Evolutionary conservation across 306 rosid species (phyloP).

Genomic region (Gastrolobium bilobum): DNA sequence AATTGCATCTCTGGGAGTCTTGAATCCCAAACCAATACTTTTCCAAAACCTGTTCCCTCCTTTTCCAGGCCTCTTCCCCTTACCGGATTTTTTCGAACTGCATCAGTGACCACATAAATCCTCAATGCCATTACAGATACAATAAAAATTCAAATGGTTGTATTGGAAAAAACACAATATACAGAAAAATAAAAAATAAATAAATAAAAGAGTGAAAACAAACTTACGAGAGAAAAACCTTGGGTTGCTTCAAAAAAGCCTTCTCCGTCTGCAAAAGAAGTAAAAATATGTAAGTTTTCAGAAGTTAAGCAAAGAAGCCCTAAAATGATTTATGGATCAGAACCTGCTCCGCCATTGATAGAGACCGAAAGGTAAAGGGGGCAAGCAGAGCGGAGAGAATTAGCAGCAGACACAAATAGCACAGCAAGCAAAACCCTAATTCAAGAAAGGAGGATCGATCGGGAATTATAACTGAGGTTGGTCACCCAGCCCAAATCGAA

Average conservation of each 20-base stretch:
- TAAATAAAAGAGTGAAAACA: no score
- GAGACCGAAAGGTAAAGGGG: neutral
- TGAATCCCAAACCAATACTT: conserved; percentile 68
- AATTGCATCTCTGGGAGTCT: conserved; percentile 75
- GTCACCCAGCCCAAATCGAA: neutral
- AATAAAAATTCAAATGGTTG: no score
- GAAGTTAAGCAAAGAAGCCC: neutral
- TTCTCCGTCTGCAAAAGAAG: conserved; percentile 61
- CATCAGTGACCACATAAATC: neutral
- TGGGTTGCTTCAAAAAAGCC: conserved; percentile 71
- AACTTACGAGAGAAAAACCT: conserved; percentile 52
- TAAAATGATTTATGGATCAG: neutral
- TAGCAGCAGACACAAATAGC: neutral
- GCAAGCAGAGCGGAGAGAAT: neutral
- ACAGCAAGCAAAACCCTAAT: conserved; percentile 28
- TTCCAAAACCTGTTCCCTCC: conserved; percentile 75
- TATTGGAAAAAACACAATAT: neutral
- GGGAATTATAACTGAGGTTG: neutral
- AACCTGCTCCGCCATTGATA: conserved; percentile 42
- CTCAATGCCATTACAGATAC: no score
- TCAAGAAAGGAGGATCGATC: neutral
- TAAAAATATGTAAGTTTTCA: neutral
- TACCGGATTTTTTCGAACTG: conserved; percentile 66
- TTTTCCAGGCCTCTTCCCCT: conserved; percentile 72
- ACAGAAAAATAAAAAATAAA: neutral